Evolutionary conservation across 2,329 filamentous ascomycete species (phyloP).

Genomic region (Colletotrichum incanum): DNA sequence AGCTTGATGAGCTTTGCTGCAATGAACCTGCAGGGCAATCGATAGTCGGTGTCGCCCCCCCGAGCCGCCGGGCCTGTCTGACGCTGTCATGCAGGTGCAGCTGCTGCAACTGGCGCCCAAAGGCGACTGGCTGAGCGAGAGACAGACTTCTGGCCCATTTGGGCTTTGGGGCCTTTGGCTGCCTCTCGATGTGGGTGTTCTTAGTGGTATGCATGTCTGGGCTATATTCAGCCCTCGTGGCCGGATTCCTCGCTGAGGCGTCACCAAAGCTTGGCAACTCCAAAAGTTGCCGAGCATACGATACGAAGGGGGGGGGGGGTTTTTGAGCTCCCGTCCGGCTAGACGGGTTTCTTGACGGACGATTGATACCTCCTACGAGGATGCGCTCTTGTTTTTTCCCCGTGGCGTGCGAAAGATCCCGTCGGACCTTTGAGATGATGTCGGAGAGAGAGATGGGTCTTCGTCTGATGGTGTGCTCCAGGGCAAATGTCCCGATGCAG

Average conservation of each 20-base stretch:
- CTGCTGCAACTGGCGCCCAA: conserved; percentile 7
- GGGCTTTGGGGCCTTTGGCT: background rate
- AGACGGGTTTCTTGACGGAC: background rate
- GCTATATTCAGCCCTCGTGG: conserved; percentile 22
- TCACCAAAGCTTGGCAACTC: conserved; percentile 22
- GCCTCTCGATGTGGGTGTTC: conserved; percentile 7
- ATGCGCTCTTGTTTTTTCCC: background rate
- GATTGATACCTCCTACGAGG: background rate
- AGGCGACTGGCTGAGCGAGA: conserved; percentile 15
- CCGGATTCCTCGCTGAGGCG: conserved; percentile 5
- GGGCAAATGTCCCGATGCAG: background rate
- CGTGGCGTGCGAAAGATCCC: background rate
- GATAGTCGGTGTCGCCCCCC: conserved; percentile 30
- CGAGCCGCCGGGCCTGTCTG: conserved; percentile 26
- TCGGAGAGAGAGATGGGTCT: background rate
- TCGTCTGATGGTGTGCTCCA: background rate
- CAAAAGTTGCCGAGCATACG: background rate
- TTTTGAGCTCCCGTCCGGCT: background rate
- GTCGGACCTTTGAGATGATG: background rate
- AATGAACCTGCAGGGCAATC: conserved; percentile 31
- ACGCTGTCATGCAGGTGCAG: conserved; percentile 4
- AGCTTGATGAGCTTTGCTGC: conserved; percentile 17
- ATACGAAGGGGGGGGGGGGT: conserved; percentile 2
- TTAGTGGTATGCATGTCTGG: conserved; percentile 18
- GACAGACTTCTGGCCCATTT: background rate